Conservation (phyloP, 2,329 filamentous ascomycete species). For the Penicillium corylophilum region DNA sequence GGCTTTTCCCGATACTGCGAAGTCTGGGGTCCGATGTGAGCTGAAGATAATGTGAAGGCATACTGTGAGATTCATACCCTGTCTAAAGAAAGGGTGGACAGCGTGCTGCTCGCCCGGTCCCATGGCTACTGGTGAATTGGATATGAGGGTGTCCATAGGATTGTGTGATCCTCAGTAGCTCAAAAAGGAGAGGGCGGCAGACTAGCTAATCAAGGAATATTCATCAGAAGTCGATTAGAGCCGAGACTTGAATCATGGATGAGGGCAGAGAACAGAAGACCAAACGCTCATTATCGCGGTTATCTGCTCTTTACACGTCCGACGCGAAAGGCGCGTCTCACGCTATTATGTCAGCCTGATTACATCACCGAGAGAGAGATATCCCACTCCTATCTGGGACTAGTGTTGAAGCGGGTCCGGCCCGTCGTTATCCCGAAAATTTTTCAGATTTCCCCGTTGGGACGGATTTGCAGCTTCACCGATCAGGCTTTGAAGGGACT, state of each 20-base stretch:
- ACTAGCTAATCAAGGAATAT: not conserved
- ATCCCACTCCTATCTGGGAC: constrained; percentile 10
- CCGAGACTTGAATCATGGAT: not conserved
- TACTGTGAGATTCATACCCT: constrained; percentile 31
- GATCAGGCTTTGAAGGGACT: constrained; percentile 19
- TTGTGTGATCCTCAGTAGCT: constrained; percentile 20
- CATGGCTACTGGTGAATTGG: constrained; percentile 37
- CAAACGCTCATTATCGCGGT: constrained; percentile 5
- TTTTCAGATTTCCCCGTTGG: constrained; percentile 34
- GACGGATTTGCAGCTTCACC: constrained; percentile 16
- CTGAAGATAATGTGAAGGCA: not conserved
- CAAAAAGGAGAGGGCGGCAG: constrained; percentile 15
- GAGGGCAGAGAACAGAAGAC: not conserved
- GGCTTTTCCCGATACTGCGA: constrained; percentile 9
- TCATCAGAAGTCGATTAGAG: not conserved
- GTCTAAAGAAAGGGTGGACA: constrained; percentile 44
- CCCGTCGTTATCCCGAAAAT: constrained; percentile 35
- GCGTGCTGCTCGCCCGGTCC: constrained; percentile 38
- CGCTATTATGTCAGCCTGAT: constrained; percentile 20
- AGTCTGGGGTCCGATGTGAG: constrained; percentile 16
- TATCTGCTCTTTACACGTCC: constrained; percentile 13
- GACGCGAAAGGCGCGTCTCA: constrained; percentile 23
- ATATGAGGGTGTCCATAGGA: constrained; percentile 27
- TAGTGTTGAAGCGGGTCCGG: constrained; percentile 21
- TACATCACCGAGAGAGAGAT: not conserved